phyloP scores from a whole-genome alignment of 768 basidiomycete species.

The Pholiota conissans region DNA sequence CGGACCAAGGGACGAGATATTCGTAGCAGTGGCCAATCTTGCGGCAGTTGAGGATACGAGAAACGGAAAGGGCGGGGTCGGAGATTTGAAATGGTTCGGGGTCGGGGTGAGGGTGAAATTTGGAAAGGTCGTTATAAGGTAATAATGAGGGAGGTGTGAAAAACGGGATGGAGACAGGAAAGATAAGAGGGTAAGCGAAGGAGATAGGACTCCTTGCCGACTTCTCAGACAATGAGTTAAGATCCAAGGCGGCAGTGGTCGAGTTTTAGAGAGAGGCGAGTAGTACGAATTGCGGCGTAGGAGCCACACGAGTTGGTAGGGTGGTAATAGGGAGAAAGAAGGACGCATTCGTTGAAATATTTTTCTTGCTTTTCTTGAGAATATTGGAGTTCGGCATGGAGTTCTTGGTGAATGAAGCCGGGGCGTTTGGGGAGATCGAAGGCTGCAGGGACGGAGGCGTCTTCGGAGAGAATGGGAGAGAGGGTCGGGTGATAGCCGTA shows the following conservation, averaged over 20 bases:
- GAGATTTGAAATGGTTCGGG: conserved; percentile 21
- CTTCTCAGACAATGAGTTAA: conserved; percentile 12
- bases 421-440: conserved; percentile 28
- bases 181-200: conserved; percentile 32
- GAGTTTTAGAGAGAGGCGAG: conserved; percentile 40
- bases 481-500: conserved; percentile 32
- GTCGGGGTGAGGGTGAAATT: conserved; percentile 28
- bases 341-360: conserved; percentile 26
- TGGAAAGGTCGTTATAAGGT: conserved; percentile 31
- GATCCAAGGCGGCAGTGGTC: conserved; percentile 28
- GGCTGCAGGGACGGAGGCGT: conserved; percentile 29
- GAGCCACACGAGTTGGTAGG: conserved; percentile 37
- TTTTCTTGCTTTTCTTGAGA: conserved; percentile 27
- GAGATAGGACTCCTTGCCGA: conserved; percentile 23
- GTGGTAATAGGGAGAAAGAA: conserved; percentile 26
- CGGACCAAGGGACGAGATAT: too few relatives aligned
- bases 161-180: conserved; percentile 37
- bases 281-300: conserved; percentile 37
- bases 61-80: conserved; percentile 21
- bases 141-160: conserved; percentile 38
- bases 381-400: conserved; percentile 28
- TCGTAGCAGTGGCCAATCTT: conserved; percentile 34
- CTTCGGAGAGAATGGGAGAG: conserved; percentile 25
- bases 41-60: conserved; percentile 28
- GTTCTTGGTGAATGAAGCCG: conserved; percentile 31